Percentiles rank a stretch among this genome's conserved stretches.
Conservation (phyloP, 192 early-diverging fungal species). For the Pilaira anomala region DNA sequence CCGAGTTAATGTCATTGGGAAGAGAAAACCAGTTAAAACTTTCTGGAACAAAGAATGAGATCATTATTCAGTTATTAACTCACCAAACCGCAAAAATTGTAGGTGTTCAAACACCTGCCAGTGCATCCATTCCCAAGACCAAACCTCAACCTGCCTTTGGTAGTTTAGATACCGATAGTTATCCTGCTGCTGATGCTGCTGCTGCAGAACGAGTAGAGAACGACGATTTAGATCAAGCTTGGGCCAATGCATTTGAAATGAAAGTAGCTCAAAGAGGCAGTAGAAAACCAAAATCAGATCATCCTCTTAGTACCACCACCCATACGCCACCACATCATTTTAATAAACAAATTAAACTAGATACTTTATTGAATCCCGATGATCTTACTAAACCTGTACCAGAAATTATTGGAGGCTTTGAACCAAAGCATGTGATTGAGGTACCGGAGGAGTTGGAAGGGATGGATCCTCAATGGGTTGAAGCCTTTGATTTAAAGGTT, state of each 20-base stretch:
- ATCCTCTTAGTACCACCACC: neutral
- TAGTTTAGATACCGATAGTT: neutral
- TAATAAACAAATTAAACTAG: neutral
- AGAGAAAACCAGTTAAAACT: constrained; percentile 11
- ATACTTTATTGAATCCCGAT: neutral
- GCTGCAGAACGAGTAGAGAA: neutral
- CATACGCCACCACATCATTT: neutral
- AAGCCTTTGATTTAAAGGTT: constrained; percentile 34
- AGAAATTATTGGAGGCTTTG: neutral
- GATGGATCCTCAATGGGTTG: constrained; percentile 24
- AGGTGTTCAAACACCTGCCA: neutral
- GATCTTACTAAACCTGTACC: neutral
- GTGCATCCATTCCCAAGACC: neutral
- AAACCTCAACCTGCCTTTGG: neutral
- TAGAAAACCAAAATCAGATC: neutral
- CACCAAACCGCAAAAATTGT: constrained; percentile 2
- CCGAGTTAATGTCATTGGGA: constrained; percentile 17
- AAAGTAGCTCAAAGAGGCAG: constrained; percentile 26
- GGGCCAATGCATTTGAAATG: constrained; percentile 27
- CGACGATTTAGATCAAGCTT: neutral
- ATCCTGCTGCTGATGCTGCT: neutral
- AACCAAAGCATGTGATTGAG: neutral
- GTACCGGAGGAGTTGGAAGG: neutral
- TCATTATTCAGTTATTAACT: constrained; percentile 16
- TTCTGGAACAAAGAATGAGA: constrained; percentile 28